phyloP scores from a whole-genome alignment of 129 eudicot genomes.

The Centella asiatica region DNA sequence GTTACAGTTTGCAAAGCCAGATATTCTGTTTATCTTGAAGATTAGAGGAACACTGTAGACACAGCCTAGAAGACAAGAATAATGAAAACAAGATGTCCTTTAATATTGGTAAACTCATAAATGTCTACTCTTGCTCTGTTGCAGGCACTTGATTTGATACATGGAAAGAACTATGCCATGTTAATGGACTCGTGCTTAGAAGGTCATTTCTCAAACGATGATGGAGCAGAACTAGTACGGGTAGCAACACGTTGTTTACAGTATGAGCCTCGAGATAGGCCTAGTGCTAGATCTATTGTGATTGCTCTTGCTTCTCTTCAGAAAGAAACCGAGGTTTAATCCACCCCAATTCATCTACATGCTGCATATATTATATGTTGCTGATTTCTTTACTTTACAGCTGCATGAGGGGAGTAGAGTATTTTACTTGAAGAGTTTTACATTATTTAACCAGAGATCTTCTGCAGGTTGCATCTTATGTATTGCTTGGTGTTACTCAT shows the following conservation, averaged over 20 bases:
- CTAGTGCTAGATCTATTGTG: slow-evolving; percentile 50
- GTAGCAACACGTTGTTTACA: slow-evolving; percentile 72
- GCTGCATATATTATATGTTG: neutral
- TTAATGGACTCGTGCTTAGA: slow-evolving; percentile 62
- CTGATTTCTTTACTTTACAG: neutral
- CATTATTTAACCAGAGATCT: slow-evolving; percentile 5
- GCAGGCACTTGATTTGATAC: slow-evolving; percentile 73
- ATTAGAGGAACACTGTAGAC: no score
- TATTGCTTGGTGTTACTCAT: slow-evolving; percentile 44
- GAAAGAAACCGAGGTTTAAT: slow-evolving; percentile 50
- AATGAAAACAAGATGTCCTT: no score
- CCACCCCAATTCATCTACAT: neutral
- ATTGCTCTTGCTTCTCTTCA: slow-evolving; percentile 49
- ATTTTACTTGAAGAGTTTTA: neutral
- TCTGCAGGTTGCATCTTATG: slow-evolving; percentile 54
- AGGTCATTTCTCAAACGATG: slow-evolving; percentile 62
- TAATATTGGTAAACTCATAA: neutral
- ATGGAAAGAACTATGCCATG: slow-evolving; percentile 52
- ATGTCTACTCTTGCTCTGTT: slow-evolving; percentile 3
- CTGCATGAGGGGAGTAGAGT: neutral
- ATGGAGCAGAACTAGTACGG: slow-evolving; percentile 56
- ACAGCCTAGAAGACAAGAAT: no score
- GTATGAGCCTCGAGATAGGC: slow-evolving; percentile 77
- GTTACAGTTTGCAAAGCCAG: no score
- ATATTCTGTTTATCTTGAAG: no score